phyloP scores from a whole-genome alignment of 148 eudicot species.

The Amaranthus hypochondriacus region DNA sequence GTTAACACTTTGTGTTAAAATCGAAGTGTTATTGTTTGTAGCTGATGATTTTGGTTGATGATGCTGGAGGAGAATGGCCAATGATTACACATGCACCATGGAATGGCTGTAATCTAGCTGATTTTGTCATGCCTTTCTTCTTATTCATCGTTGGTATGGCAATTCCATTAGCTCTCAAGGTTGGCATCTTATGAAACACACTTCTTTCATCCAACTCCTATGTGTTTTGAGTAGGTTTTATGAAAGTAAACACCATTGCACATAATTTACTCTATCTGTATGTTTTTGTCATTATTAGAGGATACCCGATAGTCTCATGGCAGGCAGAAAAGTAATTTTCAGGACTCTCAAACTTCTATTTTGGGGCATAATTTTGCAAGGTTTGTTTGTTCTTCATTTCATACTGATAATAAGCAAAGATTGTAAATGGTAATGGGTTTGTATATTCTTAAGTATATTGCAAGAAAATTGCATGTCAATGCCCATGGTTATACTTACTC shows the following conservation, averaged over 20 bases:
- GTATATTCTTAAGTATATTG: no score
- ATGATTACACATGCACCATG: slow-evolving; percentile 86
- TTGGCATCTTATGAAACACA: slow-evolving; percentile 16
- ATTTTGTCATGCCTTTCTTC: slow-evolving; percentile 97
- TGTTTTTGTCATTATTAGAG: slow-evolving; percentile 35
- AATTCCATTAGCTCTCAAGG: slow-evolving; percentile 85
- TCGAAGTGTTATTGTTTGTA: slow-evolving; percentile 22
- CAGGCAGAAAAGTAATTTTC: slow-evolving; percentile 56
- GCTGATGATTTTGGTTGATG: slow-evolving; percentile 96
- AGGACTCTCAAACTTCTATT: slow-evolving; percentile 78
- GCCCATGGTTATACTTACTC: no score
- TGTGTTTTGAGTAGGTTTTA: neutral
- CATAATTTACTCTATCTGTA: slow-evolving; percentile 1
- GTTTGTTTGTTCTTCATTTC: slow-evolving; percentile 29
- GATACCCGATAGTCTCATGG: slow-evolving; percentile 39
- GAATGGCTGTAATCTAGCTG: slow-evolving; percentile 90
- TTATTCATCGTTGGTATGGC: slow-evolving; percentile 92
- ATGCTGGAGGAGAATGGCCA: slow-evolving; percentile 94
- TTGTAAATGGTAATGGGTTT: no score
- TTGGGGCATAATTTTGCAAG: slow-evolving; percentile 93
- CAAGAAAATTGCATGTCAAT: no score
- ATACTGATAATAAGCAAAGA: neutral
- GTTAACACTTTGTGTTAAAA: neutral
- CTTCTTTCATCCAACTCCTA: neutral
- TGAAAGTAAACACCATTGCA: neutral